Conservation (phyloP, 1,139 yeast genomes). For the Scheffersomyces cryptocercus region DNA sequence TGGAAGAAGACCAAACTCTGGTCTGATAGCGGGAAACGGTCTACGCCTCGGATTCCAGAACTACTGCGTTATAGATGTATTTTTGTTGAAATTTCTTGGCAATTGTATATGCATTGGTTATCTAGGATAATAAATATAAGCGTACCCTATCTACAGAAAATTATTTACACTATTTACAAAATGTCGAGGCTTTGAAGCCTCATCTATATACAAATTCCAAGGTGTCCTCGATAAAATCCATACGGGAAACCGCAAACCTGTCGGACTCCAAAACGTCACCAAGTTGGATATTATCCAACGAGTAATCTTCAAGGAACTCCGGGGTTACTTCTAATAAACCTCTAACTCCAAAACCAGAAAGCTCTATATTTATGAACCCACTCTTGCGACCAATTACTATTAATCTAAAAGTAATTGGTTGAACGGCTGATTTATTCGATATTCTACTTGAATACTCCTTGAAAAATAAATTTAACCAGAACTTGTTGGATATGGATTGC, state of each 20-base stretch:
- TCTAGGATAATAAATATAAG: too few species aligned
- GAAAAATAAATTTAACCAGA: slow-evolving; percentile 44
- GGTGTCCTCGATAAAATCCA: slow-evolving; percentile 38
- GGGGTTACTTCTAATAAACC: slow-evolving; percentile 26
- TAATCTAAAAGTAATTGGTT: slow-evolving; percentile 25
- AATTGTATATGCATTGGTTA: too few species aligned
- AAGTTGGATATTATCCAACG: slow-evolving; percentile 19
- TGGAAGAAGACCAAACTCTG: too few species aligned
- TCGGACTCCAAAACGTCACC: slow-evolving; percentile 24
- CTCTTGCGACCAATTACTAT: slow-evolving; percentile 25
- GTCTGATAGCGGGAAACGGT: too few species aligned
- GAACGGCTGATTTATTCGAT: slow-evolving; percentile 9
- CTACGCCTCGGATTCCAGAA: too few species aligned
- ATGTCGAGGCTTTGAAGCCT: not conserved
- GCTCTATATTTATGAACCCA: slow-evolving; percentile 25
- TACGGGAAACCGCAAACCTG: slow-evolving; percentile 20
- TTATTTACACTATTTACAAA: too few species aligned
- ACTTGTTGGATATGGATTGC: slow-evolving; percentile 27
- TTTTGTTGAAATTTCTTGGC: too few species aligned
- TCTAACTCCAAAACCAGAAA: slow-evolving; percentile 29
- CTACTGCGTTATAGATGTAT: too few species aligned
- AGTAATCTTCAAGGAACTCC: slow-evolving; percentile 19
- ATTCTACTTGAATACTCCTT: slow-evolving; percentile 25
- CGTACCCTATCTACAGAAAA: too few species aligned
- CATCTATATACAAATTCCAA: slow-evolving; percentile 18